Evolutionary conservation across 2,329 filamentous ascomycete genomes (phyloP).

Genomic region (Clonostachys solani): DNA sequence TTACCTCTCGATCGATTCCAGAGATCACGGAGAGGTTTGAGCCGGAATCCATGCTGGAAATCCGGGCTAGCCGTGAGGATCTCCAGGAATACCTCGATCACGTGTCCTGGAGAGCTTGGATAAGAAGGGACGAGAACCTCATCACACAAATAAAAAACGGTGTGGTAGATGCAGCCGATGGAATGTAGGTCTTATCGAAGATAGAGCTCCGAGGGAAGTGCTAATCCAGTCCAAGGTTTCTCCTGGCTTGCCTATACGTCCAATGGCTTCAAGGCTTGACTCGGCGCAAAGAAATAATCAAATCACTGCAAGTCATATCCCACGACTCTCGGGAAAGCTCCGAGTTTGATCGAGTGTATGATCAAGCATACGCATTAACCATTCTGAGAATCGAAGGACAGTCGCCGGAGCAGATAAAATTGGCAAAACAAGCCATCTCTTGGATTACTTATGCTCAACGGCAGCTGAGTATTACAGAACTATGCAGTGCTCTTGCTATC

Average conservation of each 20-base stretch:
- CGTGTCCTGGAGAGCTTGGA: conserved; percentile 1
- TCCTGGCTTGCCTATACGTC: conserved; percentile 10
- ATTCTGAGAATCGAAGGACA: conserved; percentile 37
- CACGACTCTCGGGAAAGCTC: conserved; percentile 13
- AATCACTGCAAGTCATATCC: conserved; percentile 19
- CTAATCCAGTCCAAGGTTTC: conserved; percentile 4
- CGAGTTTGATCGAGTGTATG: conserved; percentile 10
- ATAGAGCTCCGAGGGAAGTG: background rate
- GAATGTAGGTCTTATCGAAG: conserved; percentile 2
- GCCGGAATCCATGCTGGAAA: background rate
- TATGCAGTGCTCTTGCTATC: conserved; percentile 37
- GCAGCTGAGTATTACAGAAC: conserved; percentile 23
- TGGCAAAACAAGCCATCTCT: conserved; percentile 30
- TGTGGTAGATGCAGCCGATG: conserved; percentile 1
- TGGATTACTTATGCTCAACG: conserved; percentile 34
- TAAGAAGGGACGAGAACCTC: background rate
- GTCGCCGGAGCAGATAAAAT: conserved; percentile 11
- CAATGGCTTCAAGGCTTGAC: conserved; percentile 8
- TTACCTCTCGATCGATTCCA: conserved; percentile 9
- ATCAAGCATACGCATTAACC: conserved; percentile 31
- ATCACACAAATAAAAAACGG: conserved; percentile 4
- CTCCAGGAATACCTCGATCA: conserved; percentile 4
- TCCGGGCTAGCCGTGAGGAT: conserved; percentile 6
- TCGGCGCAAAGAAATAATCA: conserved; percentile 22
- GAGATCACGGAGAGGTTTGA: conserved; percentile 4